Evolutionary conservation across 495 filamentous ascomycete species (phyloP).

Genomic region (Symbiotaphrina buchneri): DNA sequence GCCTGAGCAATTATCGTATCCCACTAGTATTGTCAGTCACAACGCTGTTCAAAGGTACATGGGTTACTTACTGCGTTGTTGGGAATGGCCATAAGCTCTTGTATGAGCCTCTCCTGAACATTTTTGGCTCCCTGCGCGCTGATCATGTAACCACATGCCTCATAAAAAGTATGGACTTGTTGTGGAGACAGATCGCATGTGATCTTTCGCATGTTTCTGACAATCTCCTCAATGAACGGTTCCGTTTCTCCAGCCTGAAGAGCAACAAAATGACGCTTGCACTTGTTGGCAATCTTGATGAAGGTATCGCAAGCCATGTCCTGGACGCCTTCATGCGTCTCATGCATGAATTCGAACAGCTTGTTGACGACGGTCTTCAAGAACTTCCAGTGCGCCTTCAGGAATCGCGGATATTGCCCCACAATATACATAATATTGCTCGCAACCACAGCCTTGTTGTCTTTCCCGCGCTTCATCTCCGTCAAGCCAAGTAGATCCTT

Average conservation of each 20-base stretch:
- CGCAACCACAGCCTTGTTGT: conserved; percentile 97
- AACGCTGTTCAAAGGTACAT: too few relatives aligned
- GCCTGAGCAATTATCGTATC: conserved; percentile 76
- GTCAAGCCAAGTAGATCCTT: conserved; percentile 96
- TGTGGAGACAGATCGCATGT: conserved; percentile 87
- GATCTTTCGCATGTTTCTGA: conserved; percentile 82
- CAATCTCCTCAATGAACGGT: conserved; percentile 97
- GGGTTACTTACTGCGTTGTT: conserved; percentile 42
- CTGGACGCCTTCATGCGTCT: conserved; percentile 97
- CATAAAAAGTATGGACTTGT: conserved; percentile 97
- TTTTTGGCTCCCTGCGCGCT: conserved; percentile 86
- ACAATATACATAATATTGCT: conserved; percentile 99
- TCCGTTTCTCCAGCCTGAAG: conserved; percentile 85
- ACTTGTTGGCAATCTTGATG: conserved; percentile 98
- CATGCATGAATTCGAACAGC: conserved; percentile 99
- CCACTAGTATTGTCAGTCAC: conserved; percentile 29
- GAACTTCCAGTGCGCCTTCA: conserved; percentile 99
- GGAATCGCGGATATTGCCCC: conserved; percentile 90
- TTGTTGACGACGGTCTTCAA: conserved; percentile 99
- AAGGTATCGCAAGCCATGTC: conserved; percentile 99
- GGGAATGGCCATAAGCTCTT: conserved; percentile 79
- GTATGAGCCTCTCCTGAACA: conserved; percentile 73
- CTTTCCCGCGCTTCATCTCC: conserved; percentile 97
- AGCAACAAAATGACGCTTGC: conserved; percentile 90
- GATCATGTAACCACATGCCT: conserved; percentile 98